A percentile compares a stretch with the other conserved stretches of the same genome.
These are phyloP conservation scores for Curvularia hawaiiensis DNA, from an alignment of 2,329 filamentous ascomycete genomes.

Conservation along the genomic window DNA sequence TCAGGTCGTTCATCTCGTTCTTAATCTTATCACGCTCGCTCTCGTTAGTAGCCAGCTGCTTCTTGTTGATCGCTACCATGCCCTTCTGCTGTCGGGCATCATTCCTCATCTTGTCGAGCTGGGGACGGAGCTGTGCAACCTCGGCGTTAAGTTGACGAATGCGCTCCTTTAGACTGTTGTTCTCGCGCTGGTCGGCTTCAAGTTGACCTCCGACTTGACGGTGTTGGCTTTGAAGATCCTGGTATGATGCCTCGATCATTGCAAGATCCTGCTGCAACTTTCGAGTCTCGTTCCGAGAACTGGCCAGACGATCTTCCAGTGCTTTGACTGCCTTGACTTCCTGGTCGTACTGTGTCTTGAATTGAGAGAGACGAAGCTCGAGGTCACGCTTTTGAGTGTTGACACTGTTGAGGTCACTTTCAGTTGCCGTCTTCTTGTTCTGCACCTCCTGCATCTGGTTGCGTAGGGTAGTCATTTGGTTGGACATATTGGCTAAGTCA, in stretches of 20 bases:
- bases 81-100: conserved; percentile 96
- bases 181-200: conserved; percentile 88
- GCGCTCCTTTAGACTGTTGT: conserved; percentile 81
- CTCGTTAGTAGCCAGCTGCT: conserved; percentile 90
- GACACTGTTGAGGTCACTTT: conserved; percentile 81
- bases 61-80: conserved; percentile 97
- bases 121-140: conserved; percentile 81
- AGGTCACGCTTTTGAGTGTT: conserved; percentile 91
- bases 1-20: conserved; percentile 73
- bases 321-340: conserved; percentile 86
- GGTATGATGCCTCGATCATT: conserved; percentile 77
- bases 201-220: conserved; percentile 74
- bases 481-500: conserved; percentile 93
- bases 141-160: conserved; percentile 84
- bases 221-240: conserved; percentile 83
- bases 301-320: conserved; percentile 80
- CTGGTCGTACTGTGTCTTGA: conserved; percentile 88
- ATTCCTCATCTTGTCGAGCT: conserved; percentile 90
- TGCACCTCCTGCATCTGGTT: conserved; percentile 96
- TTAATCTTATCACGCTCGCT: conserved; percentile 87
- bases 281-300: conserved; percentile 78
- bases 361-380: conserved; percentile 83
- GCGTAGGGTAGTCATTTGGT: conserved; percentile 87
- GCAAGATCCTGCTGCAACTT: conserved; percentile 85
- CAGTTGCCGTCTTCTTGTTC: conserved; percentile 75